Conservation (phyloP, 2,329 filamentous ascomycete genomes). For the Fusarium pseudoanthophilum region DNA sequence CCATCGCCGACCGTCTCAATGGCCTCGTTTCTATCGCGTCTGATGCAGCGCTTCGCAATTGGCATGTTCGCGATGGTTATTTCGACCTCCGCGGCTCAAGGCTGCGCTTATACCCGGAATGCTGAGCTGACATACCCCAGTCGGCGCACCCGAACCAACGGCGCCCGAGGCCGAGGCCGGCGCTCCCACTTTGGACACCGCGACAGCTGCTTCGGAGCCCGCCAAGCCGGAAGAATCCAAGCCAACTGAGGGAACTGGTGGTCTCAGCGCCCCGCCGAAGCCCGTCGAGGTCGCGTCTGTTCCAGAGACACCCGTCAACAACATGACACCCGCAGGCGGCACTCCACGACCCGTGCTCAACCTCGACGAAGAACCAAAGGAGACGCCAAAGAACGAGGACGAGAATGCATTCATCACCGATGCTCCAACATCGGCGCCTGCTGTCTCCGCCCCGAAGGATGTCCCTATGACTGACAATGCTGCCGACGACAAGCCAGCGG, state of each 20-base stretch:
- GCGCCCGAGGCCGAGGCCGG: constrained; percentile 45
- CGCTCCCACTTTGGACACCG: constrained; percentile 43
- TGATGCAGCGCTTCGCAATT: constrained; percentile 28
- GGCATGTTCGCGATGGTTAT: constrained; percentile 6
- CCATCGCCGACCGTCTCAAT: constrained; percentile 30
- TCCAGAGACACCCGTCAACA: constrained; percentile 51
- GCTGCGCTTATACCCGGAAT: not conserved
- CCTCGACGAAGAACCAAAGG: constrained; percentile 46
- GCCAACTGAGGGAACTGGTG: constrained; percentile 21
- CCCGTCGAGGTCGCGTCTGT: constrained; percentile 52
- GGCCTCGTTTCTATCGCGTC: constrained; percentile 2
- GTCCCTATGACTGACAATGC: constrained; percentile 28
- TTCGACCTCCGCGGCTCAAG: not conserved
- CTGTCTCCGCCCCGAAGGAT: constrained; percentile 36
- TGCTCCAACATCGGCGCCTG: constrained; percentile 36
- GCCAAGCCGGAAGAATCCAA: constrained; percentile 39
- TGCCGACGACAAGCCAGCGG: constrained; percentile 18
- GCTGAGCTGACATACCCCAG: constrained; percentile 38
- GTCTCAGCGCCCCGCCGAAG: constrained; percentile 43
- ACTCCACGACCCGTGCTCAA: constrained; percentile 51
- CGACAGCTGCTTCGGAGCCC: constrained; percentile 37
- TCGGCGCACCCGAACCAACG: constrained; percentile 45
- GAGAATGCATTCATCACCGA: constrained; percentile 43
- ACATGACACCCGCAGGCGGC: constrained; percentile 49
- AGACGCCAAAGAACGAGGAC: constrained; percentile 39